These are phyloP conservation scores for Chrysoporthe puriensis DNA, from an alignment of 2,329 filamentous ascomycete genomes.

Conservation along the genomic window DNA sequence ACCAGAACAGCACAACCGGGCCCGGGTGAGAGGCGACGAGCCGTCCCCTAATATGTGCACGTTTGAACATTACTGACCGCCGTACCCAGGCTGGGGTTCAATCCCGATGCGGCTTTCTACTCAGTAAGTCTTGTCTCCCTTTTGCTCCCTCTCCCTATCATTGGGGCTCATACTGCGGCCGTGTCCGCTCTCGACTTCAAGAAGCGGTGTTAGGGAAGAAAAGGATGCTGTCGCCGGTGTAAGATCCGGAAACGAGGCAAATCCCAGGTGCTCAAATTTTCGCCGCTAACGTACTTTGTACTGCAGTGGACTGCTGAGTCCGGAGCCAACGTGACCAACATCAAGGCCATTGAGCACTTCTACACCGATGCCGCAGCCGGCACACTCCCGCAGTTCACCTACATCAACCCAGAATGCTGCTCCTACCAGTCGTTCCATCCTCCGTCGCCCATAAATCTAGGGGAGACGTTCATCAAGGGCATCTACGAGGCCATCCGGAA, in stretches of 20 bases:
- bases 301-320: conserved; percentile 27
- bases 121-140: conserved; percentile 14
- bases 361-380: conserved; percentile 49
- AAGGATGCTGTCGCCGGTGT: no score
- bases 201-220: no score
- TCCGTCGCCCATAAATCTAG: conserved; percentile 46
- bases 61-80: neutral
- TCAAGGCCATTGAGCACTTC: conserved; percentile 43
- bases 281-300: conserved; percentile 33
- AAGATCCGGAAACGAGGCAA: no score
- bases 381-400: conserved; percentile 48
- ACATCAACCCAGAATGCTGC: conserved; percentile 56
- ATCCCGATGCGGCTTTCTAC: conserved; percentile 48
- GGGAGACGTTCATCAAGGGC: conserved; percentile 49
- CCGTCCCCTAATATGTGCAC: neutral
- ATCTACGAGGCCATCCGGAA: conserved; percentile 49
- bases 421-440: conserved; percentile 50
- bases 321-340: conserved; percentile 21
- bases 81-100: conserved; percentile 14
- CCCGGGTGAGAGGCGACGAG: conserved; percentile 30
- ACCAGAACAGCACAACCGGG: conserved; percentile 45
- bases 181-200: no score
- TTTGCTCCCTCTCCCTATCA: no score
- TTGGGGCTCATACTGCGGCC: no score
- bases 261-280: no score